These are phyloP conservation scores for Leishmania arabica DNA, from an alignment of 208 protist species.

Conservation along the genomic window DNA sequence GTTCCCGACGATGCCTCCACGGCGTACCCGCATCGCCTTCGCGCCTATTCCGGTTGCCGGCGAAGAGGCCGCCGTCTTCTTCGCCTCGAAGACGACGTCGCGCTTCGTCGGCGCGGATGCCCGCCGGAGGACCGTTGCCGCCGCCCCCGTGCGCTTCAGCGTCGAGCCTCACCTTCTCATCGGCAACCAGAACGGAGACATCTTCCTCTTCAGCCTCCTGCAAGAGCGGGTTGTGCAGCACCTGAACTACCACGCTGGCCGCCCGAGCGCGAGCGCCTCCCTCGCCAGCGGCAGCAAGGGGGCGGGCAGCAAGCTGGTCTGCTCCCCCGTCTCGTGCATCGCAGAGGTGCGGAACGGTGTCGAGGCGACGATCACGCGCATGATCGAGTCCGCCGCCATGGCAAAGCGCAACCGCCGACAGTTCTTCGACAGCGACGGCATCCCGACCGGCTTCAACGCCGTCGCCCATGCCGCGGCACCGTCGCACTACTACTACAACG, in stretches of 20 bases:
- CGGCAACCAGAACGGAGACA: conserved; percentile 83
- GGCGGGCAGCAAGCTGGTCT: conserved; percentile 50
- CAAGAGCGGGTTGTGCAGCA: conserved; percentile 69
- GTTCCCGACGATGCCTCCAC: conserved; percentile 6
- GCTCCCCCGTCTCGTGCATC: conserved; percentile 71
- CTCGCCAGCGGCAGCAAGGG: conserved; percentile 23
- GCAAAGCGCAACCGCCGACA: conserved; percentile 39
- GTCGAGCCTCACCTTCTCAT: conserved; percentile 87
- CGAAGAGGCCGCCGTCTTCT: conserved; percentile 28
- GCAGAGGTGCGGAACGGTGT: conserved; percentile 73
- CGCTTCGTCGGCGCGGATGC: conserved; percentile 84
- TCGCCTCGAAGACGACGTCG: conserved; percentile 18
- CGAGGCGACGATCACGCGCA: conserved; percentile 51
- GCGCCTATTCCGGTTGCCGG: conserved; percentile 16
- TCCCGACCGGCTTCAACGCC: conserved; percentile 4
- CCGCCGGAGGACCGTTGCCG: conserved; percentile 54
- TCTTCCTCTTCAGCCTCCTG: conserved; percentile 75
- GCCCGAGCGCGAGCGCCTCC: conserved; percentile 18
- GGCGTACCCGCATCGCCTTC: conserved; percentile 24
- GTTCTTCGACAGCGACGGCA: conserved; percentile 19
- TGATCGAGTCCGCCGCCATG: conserved; percentile 48
- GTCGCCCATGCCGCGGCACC: not conserved
- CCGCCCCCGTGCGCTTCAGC: conserved; percentile 68
- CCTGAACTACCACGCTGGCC: conserved; percentile 65
- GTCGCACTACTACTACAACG: conserved; percentile 37